A percentile compares a stretch with the other conserved stretches of the same genome.
Evolutionary conservation across 2,329 filamentous ascomycete genomes (phyloP).

Genomic region (Aureobasidium pullulans): DNA sequence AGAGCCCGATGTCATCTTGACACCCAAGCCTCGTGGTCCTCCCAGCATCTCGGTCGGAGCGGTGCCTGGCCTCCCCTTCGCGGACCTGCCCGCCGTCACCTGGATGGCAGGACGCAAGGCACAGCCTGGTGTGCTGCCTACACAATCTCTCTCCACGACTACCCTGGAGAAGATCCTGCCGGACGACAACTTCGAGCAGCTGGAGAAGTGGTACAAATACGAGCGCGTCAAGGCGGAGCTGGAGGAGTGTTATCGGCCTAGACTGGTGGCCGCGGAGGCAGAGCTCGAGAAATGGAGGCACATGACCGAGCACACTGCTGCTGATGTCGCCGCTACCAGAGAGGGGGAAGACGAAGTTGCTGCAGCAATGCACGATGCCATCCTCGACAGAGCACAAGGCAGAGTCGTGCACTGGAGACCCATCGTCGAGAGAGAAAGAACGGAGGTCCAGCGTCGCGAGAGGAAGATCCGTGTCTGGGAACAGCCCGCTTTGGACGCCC

Average conservation of each 20-base stretch:
- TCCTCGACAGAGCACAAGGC: background rate
- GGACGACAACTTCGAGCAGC: background rate
- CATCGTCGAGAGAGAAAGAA: background rate
- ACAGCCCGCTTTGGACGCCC: background rate
- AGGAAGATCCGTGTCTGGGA: background rate
- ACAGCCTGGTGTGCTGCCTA: background rate
- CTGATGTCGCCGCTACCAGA: background rate
- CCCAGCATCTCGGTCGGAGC: background rate
- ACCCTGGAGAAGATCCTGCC: background rate
- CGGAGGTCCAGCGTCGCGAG: background rate
- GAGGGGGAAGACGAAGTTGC: background rate
- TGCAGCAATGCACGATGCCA: background rate
- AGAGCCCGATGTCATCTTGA: background rate
- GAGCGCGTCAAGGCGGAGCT: background rate
- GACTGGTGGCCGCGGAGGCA: background rate
- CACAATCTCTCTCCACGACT: background rate
- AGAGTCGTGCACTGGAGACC: background rate
- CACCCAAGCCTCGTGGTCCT: background rate
- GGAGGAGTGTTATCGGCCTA: background rate
- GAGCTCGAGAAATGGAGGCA: background rate
- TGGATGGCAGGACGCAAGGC: background rate
- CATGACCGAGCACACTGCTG: background rate
- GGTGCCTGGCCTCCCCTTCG: background rate
- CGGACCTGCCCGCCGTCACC: background rate
- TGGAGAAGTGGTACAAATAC: background rate